Evolutionary conservation across 192 early-diverging fungal species (phyloP), one percentile per base, ranked within the genome.

Genomic region (Backusella liffmaniae): DNA sequence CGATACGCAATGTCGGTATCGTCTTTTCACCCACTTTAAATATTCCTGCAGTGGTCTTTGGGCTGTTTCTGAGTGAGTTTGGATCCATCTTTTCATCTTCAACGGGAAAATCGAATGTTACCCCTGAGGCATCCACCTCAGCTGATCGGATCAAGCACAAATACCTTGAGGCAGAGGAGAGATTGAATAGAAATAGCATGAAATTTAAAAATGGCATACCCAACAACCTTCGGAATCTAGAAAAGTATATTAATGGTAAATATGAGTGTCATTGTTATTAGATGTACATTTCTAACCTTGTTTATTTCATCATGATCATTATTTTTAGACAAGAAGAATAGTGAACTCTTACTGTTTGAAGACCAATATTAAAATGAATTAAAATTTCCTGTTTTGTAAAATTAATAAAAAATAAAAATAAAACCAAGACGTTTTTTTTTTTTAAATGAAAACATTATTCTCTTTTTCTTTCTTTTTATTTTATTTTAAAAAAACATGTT

Each of bases 1-100:
- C 91, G 4, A 86, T 96, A 56, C 91, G 94, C 21, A 98, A 98
- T 86, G 89, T 99, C 42, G 94, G 94, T 34, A 99, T 98, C 70
- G 96, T 99, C n/a, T 98, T 99, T 77, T 92, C 95, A 30, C 96
- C 96, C 12, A 98, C 97, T 10, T 84, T 99, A 5, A 92, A 94
- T 42, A 95, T 99, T 72, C 96, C 97, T 2, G 93, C 94, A 5
- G 91, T 92, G 8, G 90, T 99, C 18, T 97, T 98, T 71, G 93
- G 88, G 69, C 79, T 99, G 73, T 84, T 99, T 79, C 87, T 98
- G 86, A 88, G 93, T 3, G 96, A 97, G 71, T 99, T 93, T 76
- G 90, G 90, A 62, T 90, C 92, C 79, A 88, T 95, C 51, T 95
- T 95, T 49, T 18, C 42, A 15, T 16, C 42, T 44, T 44, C 46